Conservation (phyloP, 495 filamentous ascomycete species). For the Podospora sp. region DNA sequence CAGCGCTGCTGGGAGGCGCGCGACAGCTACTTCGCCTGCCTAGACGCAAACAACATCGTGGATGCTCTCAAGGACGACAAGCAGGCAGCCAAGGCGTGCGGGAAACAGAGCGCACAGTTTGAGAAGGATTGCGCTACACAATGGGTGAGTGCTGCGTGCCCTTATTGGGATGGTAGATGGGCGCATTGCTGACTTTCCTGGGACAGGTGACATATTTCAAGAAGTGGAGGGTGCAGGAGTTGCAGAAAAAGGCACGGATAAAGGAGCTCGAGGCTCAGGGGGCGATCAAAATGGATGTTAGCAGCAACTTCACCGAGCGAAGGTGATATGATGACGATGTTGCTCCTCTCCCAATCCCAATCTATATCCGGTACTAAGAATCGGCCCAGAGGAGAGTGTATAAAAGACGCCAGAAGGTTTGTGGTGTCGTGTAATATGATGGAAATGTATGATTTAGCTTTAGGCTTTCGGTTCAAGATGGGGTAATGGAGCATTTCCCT, state of each 20-base stretch:
- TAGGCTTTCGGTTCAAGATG: too few species aligned
- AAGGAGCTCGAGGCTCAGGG: constrained; percentile 79
- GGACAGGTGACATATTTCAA: constrained; percentile 92
- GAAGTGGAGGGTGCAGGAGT: constrained; percentile 88
- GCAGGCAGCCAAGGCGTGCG: constrained; percentile 66
- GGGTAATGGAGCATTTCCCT: too few species aligned
- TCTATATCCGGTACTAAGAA: neutral
- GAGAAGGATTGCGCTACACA: constrained; percentile 69
- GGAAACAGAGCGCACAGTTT: constrained; percentile 64
- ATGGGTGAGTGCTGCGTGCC: constrained; percentile 28
- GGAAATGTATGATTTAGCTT: too few species aligned
- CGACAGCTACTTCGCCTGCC: constrained; percentile 82
- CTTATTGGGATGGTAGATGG: neutral
- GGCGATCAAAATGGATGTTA: constrained; percentile 60
- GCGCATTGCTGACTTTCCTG: neutral
- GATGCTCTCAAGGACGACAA: constrained; percentile 77
- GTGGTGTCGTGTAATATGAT: too few species aligned
- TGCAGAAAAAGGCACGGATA: constrained; percentile 77
- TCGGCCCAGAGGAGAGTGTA: neutral
- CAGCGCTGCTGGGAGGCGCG: constrained; percentile 83
- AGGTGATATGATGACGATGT: constrained; percentile 12
- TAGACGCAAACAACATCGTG: constrained; percentile 78
- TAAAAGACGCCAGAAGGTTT: neutral
- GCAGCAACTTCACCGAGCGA: constrained; percentile 30
- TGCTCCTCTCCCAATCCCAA: neutral